Evolutionary conservation across 2,329 filamentous ascomycete genomes (phyloP).

Genomic region (Paraphaeosphaeria minitans): DNA sequence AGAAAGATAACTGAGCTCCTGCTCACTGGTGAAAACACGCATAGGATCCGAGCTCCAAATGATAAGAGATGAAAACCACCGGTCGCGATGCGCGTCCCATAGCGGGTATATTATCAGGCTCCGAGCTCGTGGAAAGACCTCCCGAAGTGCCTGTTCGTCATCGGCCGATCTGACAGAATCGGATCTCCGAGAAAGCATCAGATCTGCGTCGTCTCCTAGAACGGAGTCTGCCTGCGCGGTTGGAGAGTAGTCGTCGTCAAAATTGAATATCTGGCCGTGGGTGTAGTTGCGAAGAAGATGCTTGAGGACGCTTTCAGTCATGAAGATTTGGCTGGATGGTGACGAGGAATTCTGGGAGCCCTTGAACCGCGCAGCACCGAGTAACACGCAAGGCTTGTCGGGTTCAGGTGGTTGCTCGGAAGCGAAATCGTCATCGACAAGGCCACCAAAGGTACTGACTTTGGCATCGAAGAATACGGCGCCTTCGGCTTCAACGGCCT

Average conservation of each 20-base stretch:
- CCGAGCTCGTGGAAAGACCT: constrained; percentile 43
- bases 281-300: constrained; percentile 42
- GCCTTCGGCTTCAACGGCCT: constrained; percentile 45
- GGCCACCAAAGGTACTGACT: constrained; percentile 44
- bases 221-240: background rate
- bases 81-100: constrained; percentile 47
- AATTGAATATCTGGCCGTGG: constrained; percentile 47
- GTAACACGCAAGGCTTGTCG: constrained; percentile 40
- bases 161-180: constrained; percentile 39
- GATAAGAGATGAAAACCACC: constrained; percentile 47
- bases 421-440: constrained; percentile 44
- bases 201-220: constrained; percentile 21
- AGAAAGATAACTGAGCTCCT: constrained; percentile 45
- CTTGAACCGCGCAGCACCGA: constrained; percentile 36
- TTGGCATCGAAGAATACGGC: constrained; percentile 47
- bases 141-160: constrained; percentile 41
- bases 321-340: constrained; percentile 25
- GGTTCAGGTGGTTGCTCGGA: constrained; percentile 37
- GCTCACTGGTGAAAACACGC: constrained; percentile 45
- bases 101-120: constrained; percentile 48
- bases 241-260: constrained; percentile 34
- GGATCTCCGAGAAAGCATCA: constrained; percentile 28
- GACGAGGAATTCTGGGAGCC: constrained; percentile 16
- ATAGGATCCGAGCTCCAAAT: constrained; percentile 46
- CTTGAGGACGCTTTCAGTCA: constrained; percentile 40